Base-by-base conservation (phyloP, 139 green algal species). In the Micromonas pusilla region DNA sequence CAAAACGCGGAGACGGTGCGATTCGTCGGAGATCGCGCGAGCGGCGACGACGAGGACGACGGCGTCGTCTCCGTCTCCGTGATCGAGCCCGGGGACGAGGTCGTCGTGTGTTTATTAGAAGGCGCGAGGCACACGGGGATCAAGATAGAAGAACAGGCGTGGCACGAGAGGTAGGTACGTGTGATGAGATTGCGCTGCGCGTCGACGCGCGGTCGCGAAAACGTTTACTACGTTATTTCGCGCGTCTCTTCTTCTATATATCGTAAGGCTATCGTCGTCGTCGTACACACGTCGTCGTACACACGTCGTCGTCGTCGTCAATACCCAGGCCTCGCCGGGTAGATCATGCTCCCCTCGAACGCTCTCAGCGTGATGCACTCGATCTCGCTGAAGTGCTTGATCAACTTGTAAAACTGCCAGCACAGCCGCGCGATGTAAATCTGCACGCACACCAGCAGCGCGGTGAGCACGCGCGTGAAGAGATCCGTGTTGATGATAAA, bases 1-100 rank as follows among this genome's bases (percentile, higher is more conserved):
- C 92, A 97, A 75, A 97, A 97, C 75, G 93, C 93, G 2, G 93
- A 97, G 80, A 97, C 93, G 1, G 93, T 97, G 37, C 86, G 88
- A 30, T 79, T 97, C 45, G 83, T 97, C n/a, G n/a, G n/a, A n/a
- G n/a, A n/a, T n/a, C n/a, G n/a, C n/a, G n/a, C n/a, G 62, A 86
- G 85, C 1, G 84, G 85, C 6, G 26, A 23, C 2, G 64, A 25
- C 9, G 54, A 71, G 52, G 16, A 19, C 2, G 90, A 87, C 85
- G 38, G 63, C 2, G 84, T 88, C 0, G 66, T 91, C 0, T 91
- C 89, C 3, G 92, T 96, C n/a, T 83, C 88, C 28, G 57, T 86
- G 60, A 75, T 96, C 57, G 52, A 75, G 36, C 53, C 74, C 2
- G 91, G 91, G 9, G 80, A 93, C 38, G n/a, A 73, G 32, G 83